phyloP scores from a whole-genome alignment of 1,284 basidiomycete genomes.

The Microbotryum lychnidis-dioicae region DNA sequence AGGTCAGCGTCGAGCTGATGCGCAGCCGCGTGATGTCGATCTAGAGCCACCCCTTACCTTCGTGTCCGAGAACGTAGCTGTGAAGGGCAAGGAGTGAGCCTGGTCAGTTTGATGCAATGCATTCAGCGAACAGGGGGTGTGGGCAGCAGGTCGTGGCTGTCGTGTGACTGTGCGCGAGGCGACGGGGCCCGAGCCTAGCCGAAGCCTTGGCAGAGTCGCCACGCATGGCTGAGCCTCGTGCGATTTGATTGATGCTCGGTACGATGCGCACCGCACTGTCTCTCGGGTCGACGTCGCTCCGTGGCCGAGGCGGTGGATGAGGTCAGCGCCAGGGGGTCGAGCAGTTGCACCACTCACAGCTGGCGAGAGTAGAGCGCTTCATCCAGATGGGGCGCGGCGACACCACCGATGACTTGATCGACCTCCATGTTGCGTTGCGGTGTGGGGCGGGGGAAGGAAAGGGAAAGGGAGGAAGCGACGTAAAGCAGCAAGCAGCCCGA shows the following conservation, averaged over 20 bases:
- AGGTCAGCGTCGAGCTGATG: background rate
- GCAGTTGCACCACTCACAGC: conserved; percentile 56
- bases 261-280: background rate
- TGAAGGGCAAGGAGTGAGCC: background rate
- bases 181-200: background rate
- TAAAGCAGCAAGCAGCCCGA: too few relatives aligned
- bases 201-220: too few relatives aligned
- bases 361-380: conserved; percentile 76
- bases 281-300: background rate
- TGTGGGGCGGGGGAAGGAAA: background rate
- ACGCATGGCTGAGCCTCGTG: too few relatives aligned
- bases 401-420: conserved; percentile 11
- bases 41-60: conserved; percentile 52
- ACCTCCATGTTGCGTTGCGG: conserved; percentile 12
- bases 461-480: too few relatives aligned
- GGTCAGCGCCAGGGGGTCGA: background rate
- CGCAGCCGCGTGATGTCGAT: conserved; percentile 6
- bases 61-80: conserved; percentile 92
- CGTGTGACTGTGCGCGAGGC: background rate
- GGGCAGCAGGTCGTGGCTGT: background rate
- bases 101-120: conserved; percentile 1
- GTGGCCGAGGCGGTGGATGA: background rate
- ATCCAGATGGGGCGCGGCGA: conserved; percentile 24
- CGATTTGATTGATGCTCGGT: too few relatives aligned
- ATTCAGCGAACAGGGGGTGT: background rate